Conservation (phyloP, 148 eudicot species). For the Nepenthes mirabilis region DNA sequence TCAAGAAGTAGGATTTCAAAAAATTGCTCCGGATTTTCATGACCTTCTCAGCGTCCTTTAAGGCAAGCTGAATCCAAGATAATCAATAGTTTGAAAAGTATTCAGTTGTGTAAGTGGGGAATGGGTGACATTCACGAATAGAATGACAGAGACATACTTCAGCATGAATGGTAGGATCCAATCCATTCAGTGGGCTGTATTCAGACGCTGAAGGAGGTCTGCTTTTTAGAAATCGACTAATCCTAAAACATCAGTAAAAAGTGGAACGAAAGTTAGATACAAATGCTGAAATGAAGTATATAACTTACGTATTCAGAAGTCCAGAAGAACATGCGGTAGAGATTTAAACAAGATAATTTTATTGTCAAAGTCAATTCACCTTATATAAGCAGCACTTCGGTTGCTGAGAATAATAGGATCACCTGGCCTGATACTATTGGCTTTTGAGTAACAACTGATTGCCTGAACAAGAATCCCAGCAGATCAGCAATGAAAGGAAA, state of each 20-base stretch:
- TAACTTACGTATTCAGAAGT: not conserved
- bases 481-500: not conserved
- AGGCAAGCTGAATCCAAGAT: too few species aligned
- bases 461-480: constrained; percentile 30
- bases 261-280: not conserved
- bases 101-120: not conserved
- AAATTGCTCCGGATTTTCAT: too few species aligned
- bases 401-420: constrained; percentile 82
- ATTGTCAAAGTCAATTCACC: constrained; percentile 26
- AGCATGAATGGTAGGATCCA: constrained; percentile 90
- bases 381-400: constrained; percentile 82
- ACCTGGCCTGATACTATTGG: constrained; percentile 55
- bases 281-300: not conserved
- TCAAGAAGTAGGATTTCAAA: too few species aligned
- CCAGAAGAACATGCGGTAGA: not conserved
- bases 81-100: too few species aligned
- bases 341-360: not conserved
- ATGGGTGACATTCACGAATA: not conserved
- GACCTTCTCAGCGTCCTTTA: too few species aligned
- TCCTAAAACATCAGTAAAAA: constrained; percentile 25
- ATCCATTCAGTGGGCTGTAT: constrained; percentile 59
- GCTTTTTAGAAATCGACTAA: constrained; percentile 49
- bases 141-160: constrained; percentile 40
- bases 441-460: constrained; percentile 64
- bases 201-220: constrained; percentile 77